Conservation (phyloP, 371 early-diverging fungal species). For the Lichtheimia ramosa region DNA sequence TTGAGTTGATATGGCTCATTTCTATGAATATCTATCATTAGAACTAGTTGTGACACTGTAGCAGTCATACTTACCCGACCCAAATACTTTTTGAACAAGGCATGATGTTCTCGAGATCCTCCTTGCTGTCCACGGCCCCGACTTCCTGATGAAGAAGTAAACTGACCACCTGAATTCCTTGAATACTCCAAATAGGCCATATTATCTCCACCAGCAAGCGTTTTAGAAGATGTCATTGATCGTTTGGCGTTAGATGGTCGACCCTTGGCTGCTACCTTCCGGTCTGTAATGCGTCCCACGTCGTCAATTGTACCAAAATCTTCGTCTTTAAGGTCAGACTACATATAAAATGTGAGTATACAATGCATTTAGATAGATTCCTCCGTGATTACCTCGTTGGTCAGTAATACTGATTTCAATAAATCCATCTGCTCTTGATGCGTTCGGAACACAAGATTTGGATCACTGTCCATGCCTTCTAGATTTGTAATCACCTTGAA, state of each 20-base stretch:
- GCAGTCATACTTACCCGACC: conserved; percentile 18
- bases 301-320: conserved; percentile 40
- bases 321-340: conserved; percentile 68
- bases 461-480: conserved; percentile 76
- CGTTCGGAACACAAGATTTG: conserved; percentile 74
- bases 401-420: conserved; percentile 84
- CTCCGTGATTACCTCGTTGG: conserved; percentile 61
- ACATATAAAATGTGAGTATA: conserved; percentile 11
- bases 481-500: conserved; percentile 94
- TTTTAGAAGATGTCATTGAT: conserved; percentile 69
- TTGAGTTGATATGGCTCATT: too few species aligned
- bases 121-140: conserved; percentile 40
- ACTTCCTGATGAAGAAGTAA: conserved; percentile 17
- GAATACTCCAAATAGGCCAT: conserved; percentile 94
- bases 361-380: conserved; percentile 23
- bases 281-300: conserved; percentile 45
- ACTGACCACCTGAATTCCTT: conserved; percentile 41
- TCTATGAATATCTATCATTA: too few species aligned
- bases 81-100: conserved; percentile 69
- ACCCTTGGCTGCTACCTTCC: conserved; percentile 41
- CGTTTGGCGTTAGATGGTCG: conserved; percentile 34
- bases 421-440: conserved; percentile 86
- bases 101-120: conserved; percentile 60
- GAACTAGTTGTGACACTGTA: too few species aligned
- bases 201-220: conserved; percentile 87